Percentiles rank a stretch among this genome's conserved stretches.
These are phyloP conservation scores for Pistacia vera DNA, from an alignment of 345 rosid genomes.

Conservation along the genomic window DNA sequence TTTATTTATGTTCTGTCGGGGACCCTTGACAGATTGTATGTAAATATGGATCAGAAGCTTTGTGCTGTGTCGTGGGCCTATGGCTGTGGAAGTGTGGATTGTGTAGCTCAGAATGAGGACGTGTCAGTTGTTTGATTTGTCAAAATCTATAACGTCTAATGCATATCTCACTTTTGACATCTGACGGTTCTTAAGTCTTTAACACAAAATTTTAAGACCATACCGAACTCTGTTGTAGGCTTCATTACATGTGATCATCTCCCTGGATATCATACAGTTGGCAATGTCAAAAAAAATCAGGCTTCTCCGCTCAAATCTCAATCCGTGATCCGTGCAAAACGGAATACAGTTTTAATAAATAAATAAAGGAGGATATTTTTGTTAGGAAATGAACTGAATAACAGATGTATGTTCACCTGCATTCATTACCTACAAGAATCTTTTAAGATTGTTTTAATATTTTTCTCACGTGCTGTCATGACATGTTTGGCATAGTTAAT, in stretches of 20 bases:
- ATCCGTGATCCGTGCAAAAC: background rate
- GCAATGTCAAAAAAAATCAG: background rate
- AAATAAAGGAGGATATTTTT: background rate
- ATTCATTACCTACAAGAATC: constrained; percentile 9
- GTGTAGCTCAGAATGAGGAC: background rate
- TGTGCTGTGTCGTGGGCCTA: background rate
- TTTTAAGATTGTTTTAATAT: background rate
- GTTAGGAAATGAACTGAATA: no score
- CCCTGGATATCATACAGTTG: background rate
- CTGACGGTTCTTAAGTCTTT: background rate
- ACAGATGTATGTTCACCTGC: background rate
- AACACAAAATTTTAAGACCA: background rate
- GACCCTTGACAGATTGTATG: no score
- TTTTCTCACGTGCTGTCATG: constrained; percentile 14
- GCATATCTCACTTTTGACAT: background rate
- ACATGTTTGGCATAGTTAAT: background rate
- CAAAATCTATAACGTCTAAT: background rate
- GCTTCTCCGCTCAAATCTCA: background rate
- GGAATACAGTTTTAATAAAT: constrained; percentile 1
- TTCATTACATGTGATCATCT: background rate
- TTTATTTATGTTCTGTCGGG: no score
- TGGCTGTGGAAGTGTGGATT: background rate
- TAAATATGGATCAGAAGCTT: background rate
- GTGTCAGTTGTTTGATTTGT: background rate
- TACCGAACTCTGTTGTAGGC: background rate